These are phyloP conservation scores for Mediolabrus comicus DNA, from an alignment of 108 stramenopile genomes.

Conservation along the genomic window DNA sequence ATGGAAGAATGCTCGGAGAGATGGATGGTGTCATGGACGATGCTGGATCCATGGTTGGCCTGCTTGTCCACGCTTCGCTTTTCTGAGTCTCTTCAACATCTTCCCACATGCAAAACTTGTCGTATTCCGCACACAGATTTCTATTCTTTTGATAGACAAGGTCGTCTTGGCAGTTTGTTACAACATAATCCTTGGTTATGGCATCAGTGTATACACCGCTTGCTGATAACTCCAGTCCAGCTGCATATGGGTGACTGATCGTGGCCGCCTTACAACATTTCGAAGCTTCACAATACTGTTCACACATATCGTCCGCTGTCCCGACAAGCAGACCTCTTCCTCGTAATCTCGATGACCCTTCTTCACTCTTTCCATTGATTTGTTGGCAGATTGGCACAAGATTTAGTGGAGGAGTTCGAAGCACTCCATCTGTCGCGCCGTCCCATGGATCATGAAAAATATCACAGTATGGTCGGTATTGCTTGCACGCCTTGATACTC, in stretches of 20 bases:
- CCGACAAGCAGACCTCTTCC: neutral
- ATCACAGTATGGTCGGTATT: constrained; percentile 33
- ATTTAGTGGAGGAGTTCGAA: neutral
- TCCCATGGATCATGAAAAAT: constrained; percentile 25
- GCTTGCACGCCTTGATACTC: constrained; percentile 1
- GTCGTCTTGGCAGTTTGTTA: constrained; percentile 16
- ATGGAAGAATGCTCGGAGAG: neutral
- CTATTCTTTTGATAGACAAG: neutral
- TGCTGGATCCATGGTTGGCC: neutral
- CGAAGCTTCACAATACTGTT: constrained; percentile 10
- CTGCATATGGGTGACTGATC: constrained; percentile 2
- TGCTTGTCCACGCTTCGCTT: neutral
- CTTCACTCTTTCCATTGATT: neutral
- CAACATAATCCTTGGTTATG: constrained; percentile 9
- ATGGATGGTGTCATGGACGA: neutral
- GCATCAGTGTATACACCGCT: constrained; percentile 10
- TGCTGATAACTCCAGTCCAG: constrained; percentile 7
- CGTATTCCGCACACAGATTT: constrained; percentile 10
- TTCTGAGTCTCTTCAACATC: neutral
- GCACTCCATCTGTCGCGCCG: constrained; percentile 24
- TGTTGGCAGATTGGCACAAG: constrained; percentile 6
- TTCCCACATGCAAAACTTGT: constrained; percentile 3
- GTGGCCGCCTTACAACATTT: constrained; percentile 20
- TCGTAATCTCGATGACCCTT: neutral
- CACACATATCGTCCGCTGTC: neutral